Base-by-base conservation (phyloP, 805 yeast genomes). In the Naumovozyma castellii region DNA sequence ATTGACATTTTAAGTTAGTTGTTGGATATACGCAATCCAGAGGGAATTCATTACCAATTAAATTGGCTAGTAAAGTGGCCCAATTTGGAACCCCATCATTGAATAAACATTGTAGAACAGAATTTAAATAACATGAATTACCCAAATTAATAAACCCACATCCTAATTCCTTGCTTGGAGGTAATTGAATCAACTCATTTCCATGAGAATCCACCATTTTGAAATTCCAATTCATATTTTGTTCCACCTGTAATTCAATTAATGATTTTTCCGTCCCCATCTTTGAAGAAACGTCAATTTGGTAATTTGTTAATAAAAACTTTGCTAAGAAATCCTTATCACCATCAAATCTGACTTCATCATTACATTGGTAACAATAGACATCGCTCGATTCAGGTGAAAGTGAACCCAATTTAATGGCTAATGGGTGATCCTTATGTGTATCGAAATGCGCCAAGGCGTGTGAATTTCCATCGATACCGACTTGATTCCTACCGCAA, bases 401-500 rank as follows among this genome's bases (percentile, higher is more conserved):
- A 34, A 92, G 71, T 0, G 95, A 85, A 0, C 98, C 98, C 35
- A 92, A 64, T 54, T 92, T 92, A 5, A 88, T 84, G 0, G 97
- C 95, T 14, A 88, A 76, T 2, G 85, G 75, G 61, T 92, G 98
- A 0, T 67, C 68, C 0, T 74, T 48, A 10, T 54, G 38, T 0
- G 44, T 29, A 30, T 80, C 75, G 53, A 59, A 80, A 61, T 92
- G 99, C 0, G 61, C 57, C 43, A 90, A 64, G 0, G 95, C 97
- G 59, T 92, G 98, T 0, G 95, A 79, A 55, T 90, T 77, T 4
- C 99, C 99, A n/a, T 87, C 81, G 10, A 83, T 76, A 28, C 97
- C 98, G 55, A 84, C 85, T 61, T 92, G 98, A 25, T 79, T 78
- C 47, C 99, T 69, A 4, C 99, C 99, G 64, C 99, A 92, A 3